These are phyloP conservation scores for Rhododendron molle DNA, from an alignment of 148 eudicot genomes.

Conservation along the genomic window DNA sequence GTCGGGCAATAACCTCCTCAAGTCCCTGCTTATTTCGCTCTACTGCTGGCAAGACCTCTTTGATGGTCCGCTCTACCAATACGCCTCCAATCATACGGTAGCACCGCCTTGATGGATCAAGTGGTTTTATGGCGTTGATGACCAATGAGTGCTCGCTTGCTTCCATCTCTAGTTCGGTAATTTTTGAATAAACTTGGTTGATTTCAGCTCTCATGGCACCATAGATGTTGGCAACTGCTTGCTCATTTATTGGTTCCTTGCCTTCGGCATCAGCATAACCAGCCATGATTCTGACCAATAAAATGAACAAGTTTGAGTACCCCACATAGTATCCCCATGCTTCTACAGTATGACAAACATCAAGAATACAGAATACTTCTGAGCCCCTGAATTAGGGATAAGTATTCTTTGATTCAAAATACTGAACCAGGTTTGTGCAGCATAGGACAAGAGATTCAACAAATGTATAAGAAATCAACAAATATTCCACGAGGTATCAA, in stretches of 20 bases:
- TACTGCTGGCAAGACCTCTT: constrained; percentile 90
- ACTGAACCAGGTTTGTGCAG: not conserved
- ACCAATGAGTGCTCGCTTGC: constrained; percentile 85
- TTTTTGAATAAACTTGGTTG: constrained; percentile 79
- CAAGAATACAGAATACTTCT: not conserved
- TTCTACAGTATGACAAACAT: not conserved
- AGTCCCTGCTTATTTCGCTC: constrained; percentile 81
- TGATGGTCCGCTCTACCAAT: constrained; percentile 83
- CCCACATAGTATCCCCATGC: not conserved
- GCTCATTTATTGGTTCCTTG: constrained; percentile 71
- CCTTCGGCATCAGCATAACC: constrained; percentile 35
- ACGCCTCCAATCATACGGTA: constrained; percentile 95
- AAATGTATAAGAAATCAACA: not conserved
- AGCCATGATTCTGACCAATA: constrained; percentile 42
- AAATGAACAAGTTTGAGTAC: not conserved
- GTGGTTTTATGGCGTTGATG: constrained; percentile 77
- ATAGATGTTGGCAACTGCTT: constrained; percentile 76
- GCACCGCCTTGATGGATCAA: constrained; percentile 81
- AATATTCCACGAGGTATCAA: not conserved
- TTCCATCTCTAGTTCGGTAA: constrained; percentile 95
- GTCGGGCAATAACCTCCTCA: constrained; percentile 76
- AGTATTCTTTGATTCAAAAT: not conserved
- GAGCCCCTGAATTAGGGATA: not conserved
- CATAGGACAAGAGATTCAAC: not conserved
- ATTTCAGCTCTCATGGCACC: constrained; percentile 73